phyloP scores from a whole-genome alignment of 768 basidiomycete species.

The Kwoniella sp. region DNA sequence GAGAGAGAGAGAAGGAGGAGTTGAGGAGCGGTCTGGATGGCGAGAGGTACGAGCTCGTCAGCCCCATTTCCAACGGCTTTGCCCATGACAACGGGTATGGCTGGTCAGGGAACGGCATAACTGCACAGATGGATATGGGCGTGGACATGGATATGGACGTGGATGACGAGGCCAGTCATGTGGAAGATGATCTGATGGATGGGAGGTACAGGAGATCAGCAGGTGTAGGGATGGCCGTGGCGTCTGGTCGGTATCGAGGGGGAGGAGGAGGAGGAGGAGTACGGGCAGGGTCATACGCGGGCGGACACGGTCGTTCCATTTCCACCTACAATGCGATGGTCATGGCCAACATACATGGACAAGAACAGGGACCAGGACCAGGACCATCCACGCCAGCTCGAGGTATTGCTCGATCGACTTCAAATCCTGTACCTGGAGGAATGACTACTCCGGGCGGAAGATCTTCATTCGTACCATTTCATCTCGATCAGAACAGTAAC shows the following conservation, averaged over 20 bases:
- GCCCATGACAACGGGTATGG: neutral
- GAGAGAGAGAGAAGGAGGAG: slow-evolving; percentile 58
- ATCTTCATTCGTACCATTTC: slow-evolving; percentile 18
- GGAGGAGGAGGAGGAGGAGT: no score
- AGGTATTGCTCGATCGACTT: slow-evolving; percentile 1
- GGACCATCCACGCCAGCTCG: neutral
- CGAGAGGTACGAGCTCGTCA: slow-evolving; percentile 11
- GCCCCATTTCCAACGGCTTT: neutral
- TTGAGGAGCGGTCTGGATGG: slow-evolving; percentile 18
- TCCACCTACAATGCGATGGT: no score
- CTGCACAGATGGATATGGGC: neutral
- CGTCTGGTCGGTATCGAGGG: neutral
- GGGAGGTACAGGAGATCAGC: neutral
- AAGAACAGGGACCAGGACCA: no score
- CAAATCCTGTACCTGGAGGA: neutral
- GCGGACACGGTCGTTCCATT: neutral
- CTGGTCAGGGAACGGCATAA: neutral
- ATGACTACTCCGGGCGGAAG: neutral
- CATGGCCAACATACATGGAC: neutral
- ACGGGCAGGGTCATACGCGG: neutral
- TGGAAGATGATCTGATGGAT: neutral
- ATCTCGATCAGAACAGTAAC: slow-evolving; percentile 5
- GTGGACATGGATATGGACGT: neutral
- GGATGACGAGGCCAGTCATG: neutral
- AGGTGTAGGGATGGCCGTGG: neutral